Base-by-base conservation (phyloP, 345 rosid species). In the Citrus reticulata region DNA sequence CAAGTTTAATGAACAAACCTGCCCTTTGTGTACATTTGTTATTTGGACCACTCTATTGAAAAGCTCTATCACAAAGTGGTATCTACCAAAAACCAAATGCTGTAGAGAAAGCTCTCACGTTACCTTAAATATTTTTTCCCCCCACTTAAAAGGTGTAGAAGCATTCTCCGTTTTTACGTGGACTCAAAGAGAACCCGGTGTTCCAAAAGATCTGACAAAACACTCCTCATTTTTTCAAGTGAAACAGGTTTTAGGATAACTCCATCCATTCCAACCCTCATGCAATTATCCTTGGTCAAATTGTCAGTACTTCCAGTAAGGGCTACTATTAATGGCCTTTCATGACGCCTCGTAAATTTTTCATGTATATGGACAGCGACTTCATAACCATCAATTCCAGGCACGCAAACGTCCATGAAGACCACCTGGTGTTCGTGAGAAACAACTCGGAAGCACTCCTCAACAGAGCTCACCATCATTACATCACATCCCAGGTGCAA, bases 401-500 rank as follows among this genome's bases (percentile, higher is more conserved):
- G 89, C 81, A 69, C 66, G 78, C 93, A 86, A 2, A 91, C 82
- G 27, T 97, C 98, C 93, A 97, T 81, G 76, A 94, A 89, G 13
- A 93, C 89, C 72, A 97, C 92, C 89, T 87, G 89, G 91, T 94
- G 90, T n/a, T 93, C 96, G 27, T 81, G 87, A 35, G 95, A 86
- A 63, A 92, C 86, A 22, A 82, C 82, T 32, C 71, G 90, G 70
- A 94, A 85, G 78, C 95, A 97, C 76, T 94, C 99, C 0, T 92
- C 94, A 1, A 81, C 77, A 5, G 99, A 93, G 81, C 93, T 79
- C 25, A 86, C 98, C 4, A 89, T 88, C 16, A 83, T 88, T 77
- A 94, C 98, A 34, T 97, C 96, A 79, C 98, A 97, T 58, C 99
- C 98, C 69, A 93, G 87, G 84, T 93, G 98, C 79, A 86, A 76